A percentile compares a stretch with the other conserved stretches of the same genome.
phyloP scores from a whole-genome alignment of 768 basidiomycete genomes.

The Mrakia gelida region DNA sequence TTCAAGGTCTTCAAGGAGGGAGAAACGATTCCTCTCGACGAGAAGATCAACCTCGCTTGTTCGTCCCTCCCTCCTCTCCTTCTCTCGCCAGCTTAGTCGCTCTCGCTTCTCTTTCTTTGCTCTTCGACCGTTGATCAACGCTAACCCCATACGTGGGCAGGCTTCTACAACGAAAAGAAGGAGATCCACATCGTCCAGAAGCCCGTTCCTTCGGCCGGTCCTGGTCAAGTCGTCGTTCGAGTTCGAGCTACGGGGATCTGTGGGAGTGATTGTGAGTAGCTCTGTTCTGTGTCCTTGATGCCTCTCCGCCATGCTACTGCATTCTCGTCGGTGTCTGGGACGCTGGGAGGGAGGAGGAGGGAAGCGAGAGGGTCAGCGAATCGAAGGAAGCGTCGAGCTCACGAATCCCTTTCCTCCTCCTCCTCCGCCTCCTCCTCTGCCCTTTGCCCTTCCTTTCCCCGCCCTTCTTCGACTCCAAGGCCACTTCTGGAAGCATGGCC shows the following conservation, averaged over 20 bases:
- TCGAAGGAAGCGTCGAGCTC: neutral
- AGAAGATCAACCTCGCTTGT: constrained; percentile 42
- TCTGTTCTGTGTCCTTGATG: too few species aligned
- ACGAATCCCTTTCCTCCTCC: neutral
- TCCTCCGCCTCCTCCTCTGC: neutral
- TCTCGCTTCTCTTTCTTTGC: neutral
- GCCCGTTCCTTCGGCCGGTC: constrained; percentile 37
- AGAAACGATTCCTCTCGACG: constrained; percentile 35
- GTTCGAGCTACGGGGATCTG: constrained; percentile 48
- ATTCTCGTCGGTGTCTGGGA: neutral
- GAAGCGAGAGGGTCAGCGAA: neutral
- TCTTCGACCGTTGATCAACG: neutral
- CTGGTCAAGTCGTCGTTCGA: constrained; percentile 39
- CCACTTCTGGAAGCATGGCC: constrained; percentile 28
- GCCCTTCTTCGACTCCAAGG: neutral
- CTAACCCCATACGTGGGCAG: neutral
- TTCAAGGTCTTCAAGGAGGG: constrained; percentile 40
- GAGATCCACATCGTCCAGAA: constrained; percentile 45
- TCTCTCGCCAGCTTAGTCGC: too few species aligned
- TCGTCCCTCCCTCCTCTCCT: neutral
- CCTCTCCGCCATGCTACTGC: neutral
- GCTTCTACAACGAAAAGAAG: constrained; percentile 42
- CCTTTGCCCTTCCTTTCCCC: neutral
- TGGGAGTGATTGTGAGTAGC: constrained; percentile 37
- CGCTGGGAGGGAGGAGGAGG: too few species aligned